phyloP scores from a whole-genome alignment of 495 filamentous ascomycete genomes.

The Aspergillus panamensis region DNA sequence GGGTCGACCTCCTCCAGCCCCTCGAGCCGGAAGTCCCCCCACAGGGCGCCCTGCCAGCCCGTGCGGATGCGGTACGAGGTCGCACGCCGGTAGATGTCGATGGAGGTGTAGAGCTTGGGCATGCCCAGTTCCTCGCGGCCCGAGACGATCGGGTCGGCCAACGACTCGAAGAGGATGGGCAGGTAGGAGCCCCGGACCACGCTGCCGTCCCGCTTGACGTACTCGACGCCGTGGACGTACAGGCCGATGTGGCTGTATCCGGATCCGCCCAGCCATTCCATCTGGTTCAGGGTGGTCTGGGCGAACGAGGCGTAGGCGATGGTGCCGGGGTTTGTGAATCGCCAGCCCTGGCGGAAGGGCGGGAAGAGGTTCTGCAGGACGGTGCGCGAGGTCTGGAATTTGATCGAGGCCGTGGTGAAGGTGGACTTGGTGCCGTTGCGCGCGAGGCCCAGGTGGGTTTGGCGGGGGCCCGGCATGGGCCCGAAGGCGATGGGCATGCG shows the following conservation, averaged over 20 bases:
- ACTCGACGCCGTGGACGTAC: constrained; percentile 50
- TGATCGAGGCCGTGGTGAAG: constrained; percentile 43
- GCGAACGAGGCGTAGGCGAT: constrained; percentile 42
- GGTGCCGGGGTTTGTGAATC: constrained; percentile 41
- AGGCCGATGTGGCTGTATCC: constrained; percentile 48
- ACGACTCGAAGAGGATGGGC: constrained; percentile 44
- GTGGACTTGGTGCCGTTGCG: constrained; percentile 23
- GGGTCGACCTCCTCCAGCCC: constrained; percentile 23
- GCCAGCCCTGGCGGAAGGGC: constrained; percentile 10
- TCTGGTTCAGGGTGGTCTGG: constrained; percentile 36
- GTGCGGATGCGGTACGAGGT: constrained; percentile 28
- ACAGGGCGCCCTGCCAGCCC: constrained; percentile 37
- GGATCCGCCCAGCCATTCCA: constrained; percentile 46
- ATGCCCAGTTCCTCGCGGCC: constrained; percentile 48
- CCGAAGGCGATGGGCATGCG: constrained; percentile 48
- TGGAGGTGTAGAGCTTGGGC: constrained; percentile 44
- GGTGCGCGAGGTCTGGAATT: constrained; percentile 48
- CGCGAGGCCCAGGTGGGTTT: constrained; percentile 25
- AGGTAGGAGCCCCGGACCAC: constrained; percentile 41
- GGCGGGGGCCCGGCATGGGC: constrained; percentile 44
- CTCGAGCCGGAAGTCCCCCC: constrained; percentile 19
- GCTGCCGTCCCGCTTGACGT: constrained; percentile 39
- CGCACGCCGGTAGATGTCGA: constrained; percentile 31
- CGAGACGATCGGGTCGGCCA: constrained; percentile 43
- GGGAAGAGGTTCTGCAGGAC: constrained; percentile 50